These are phyloP conservation scores for Candida yuanshanica DNA, from an alignment of 805 yeast species.

Conservation along the genomic window DNA sequence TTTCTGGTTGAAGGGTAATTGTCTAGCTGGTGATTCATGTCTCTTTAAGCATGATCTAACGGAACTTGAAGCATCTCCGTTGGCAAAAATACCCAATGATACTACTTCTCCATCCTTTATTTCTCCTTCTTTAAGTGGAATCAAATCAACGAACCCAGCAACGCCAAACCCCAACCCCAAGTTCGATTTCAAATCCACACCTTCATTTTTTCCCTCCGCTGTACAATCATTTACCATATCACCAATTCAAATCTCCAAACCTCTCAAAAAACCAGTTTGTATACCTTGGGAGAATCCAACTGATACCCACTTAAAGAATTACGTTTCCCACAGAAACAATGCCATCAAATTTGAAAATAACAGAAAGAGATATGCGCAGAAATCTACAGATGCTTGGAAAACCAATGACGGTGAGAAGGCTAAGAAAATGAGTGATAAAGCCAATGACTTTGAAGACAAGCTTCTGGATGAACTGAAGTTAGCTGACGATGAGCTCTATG, in stretches of 20 bases:
- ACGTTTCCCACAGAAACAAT: constrained; percentile 10
- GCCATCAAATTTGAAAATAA: constrained; percentile 20
- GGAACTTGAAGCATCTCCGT: not conserved
- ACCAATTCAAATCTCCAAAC: constrained; percentile 12
- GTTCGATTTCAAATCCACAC: not conserved
- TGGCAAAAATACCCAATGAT: constrained; percentile 1
- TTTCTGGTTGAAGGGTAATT: constrained; percentile 41
- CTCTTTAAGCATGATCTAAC: constrained; percentile 31
- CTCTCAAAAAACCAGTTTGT: constrained; percentile 16
- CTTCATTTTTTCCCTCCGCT: constrained; percentile 5
- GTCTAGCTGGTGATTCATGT: constrained; percentile 38
- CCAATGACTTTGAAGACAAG: constrained; percentile 16
- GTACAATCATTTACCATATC: not conserved
- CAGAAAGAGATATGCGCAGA: constrained; percentile 21
- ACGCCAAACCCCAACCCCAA: too few relatives aligned
- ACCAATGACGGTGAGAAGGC: constrained; percentile 21
- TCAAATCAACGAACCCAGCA: too few relatives aligned
- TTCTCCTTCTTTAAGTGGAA: constrained; percentile 2
- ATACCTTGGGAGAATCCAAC: constrained; percentile 21
- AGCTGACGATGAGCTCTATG: constrained; percentile 24
- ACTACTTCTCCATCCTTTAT: not conserved
- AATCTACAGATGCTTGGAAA: constrained; percentile 24
- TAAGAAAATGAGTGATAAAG: constrained; percentile 23
- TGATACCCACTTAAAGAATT: constrained; percentile 10
- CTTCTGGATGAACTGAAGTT: constrained; percentile 15